Conservation (phyloP, 805 yeast species). For the Pichia phayaonensis region DNA sequence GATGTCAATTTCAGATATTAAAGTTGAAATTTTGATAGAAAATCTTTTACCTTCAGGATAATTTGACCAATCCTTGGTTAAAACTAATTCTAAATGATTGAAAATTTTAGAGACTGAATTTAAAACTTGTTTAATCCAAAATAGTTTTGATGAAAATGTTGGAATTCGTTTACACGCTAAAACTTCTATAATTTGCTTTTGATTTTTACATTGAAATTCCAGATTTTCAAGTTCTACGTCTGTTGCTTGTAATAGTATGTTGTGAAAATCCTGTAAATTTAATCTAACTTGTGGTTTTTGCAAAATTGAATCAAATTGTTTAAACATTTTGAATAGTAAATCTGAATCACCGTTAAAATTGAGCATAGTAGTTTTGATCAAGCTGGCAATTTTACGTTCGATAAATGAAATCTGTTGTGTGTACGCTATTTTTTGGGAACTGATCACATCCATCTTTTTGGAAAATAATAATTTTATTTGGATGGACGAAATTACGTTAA, state of each 20-base stretch:
- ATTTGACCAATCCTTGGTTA: slow-evolving; percentile 55
- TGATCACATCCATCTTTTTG: neutral
- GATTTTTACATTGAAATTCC: slow-evolving; percentile 30
- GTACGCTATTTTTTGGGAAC: slow-evolving; percentile 25
- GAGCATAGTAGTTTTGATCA: slow-evolving; percentile 33
- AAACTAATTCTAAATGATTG: slow-evolving; percentile 39
- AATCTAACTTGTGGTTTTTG: slow-evolving; percentile 46
- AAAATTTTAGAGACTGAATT: slow-evolving; percentile 35
- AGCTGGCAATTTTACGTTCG: slow-evolving; percentile 38
- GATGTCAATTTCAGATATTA: slow-evolving; percentile 41
- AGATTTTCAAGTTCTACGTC: slow-evolving; percentile 39
- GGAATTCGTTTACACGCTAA: slow-evolving; percentile 42
- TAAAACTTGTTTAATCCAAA: slow-evolving; percentile 48
- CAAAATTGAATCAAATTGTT: slow-evolving; percentile 40
- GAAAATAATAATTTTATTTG: neutral
- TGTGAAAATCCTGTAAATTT: slow-evolving; percentile 55
- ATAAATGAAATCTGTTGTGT: slow-evolving; percentile 34
- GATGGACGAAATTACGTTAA: neutral
- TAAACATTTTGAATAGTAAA: slow-evolving; percentile 46
- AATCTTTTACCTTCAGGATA: slow-evolving; percentile 65
- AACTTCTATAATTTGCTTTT: slow-evolving; percentile 28
- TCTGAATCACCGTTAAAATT: slow-evolving; percentile 32
- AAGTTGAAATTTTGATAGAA: slow-evolving; percentile 37
- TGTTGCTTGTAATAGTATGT: slow-evolving; percentile 39
- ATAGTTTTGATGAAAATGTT: slow-evolving; percentile 35